Conservation (phyloP, 2,329 filamentous ascomycete species). For the Colletotrichum sp. region DNA sequence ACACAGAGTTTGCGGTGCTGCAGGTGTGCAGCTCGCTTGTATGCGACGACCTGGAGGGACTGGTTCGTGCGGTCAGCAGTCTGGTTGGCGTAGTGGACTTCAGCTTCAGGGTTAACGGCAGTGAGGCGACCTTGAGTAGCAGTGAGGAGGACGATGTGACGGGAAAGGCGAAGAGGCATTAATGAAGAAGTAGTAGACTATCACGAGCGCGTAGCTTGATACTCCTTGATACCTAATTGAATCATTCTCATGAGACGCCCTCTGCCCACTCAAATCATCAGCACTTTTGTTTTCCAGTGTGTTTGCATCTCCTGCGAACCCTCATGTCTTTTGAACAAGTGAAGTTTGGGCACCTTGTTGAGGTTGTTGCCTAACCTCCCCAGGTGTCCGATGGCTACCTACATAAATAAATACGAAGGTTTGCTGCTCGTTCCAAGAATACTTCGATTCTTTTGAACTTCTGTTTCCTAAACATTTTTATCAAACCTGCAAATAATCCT, state of each 20-base stretch:
- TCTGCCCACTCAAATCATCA: not conserved
- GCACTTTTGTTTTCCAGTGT: not conserved
- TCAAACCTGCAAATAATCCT: not conserved
- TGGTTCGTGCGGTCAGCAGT: slow-evolving; percentile 66
- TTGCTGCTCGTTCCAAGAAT: not conserved
- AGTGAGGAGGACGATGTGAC: not conserved
- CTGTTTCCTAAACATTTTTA: not conserved
- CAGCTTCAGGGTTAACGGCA: slow-evolving; percentile 59
- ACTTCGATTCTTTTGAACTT: not conserved
- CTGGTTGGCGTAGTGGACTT: slow-evolving; percentile 81
- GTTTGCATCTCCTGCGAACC: not conserved
- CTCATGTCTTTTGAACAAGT: not conserved
- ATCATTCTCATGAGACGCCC: not conserved
- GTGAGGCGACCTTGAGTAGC: slow-evolving; percentile 1
- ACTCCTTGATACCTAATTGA: not conserved
- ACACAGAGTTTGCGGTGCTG: slow-evolving; percentile 76
- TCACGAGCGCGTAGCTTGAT: not conserved
- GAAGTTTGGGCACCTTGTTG: not conserved
- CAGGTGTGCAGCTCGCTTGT: slow-evolving; percentile 75
- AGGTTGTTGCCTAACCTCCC: not conserved
- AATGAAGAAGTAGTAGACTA: not conserved
- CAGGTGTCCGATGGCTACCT: not conserved
- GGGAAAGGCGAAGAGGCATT: not conserved
- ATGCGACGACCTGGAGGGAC: slow-evolving; percentile 68
- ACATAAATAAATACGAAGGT: not conserved